Percentiles rank a stretch among this genome's conserved stretches.
phyloP scores from a whole-genome alignment of 2,329 filamentous ascomycete genomes.

The Volutella citrinella region DNA sequence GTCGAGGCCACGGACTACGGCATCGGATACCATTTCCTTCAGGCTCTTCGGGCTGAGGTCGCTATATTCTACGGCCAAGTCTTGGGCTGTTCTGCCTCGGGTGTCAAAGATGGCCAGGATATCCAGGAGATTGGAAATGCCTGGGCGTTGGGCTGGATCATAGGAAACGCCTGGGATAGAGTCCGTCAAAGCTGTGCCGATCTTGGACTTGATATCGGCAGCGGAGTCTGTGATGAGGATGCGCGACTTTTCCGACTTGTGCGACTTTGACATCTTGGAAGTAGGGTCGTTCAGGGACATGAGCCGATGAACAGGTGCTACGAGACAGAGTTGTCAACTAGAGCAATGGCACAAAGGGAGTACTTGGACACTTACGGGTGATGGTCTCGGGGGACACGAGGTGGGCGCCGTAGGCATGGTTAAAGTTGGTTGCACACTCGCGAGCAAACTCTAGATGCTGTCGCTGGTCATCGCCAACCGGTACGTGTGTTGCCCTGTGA shows the following conservation, averaged over 20 bases:
- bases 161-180: constrained; percentile 65
- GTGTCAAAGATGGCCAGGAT: constrained; percentile 69
- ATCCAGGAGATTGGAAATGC: constrained; percentile 82
- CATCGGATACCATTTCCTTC: constrained; percentile 55
- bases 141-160: constrained; percentile 67
- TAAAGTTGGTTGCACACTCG: constrained; percentile 84
- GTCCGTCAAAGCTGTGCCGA: constrained; percentile 76
- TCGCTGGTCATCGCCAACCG: constrained; percentile 91
- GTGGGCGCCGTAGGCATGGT: constrained; percentile 65
- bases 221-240: constrained; percentile 77
- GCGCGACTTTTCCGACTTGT: constrained; percentile 66
- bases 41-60: constrained; percentile 36
- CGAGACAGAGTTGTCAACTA: background rate
- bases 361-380: constrained; percentile 59
- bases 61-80: constrained; percentile 38
- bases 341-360: too few species aligned
- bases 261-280: constrained; percentile 94
- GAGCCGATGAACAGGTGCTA: constrained; percentile 76
- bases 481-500: constrained; percentile 80
- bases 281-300: constrained; percentile 82
- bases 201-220: constrained; percentile 63
- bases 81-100: constrained; percentile 34
- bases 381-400: constrained; percentile 68
- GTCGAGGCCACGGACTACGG: constrained; percentile 50
- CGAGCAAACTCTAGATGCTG: constrained; percentile 94